Conservation (phyloP, 768 basidiomycete genomes). For the Hydnomerulius pinastri region DNA sequence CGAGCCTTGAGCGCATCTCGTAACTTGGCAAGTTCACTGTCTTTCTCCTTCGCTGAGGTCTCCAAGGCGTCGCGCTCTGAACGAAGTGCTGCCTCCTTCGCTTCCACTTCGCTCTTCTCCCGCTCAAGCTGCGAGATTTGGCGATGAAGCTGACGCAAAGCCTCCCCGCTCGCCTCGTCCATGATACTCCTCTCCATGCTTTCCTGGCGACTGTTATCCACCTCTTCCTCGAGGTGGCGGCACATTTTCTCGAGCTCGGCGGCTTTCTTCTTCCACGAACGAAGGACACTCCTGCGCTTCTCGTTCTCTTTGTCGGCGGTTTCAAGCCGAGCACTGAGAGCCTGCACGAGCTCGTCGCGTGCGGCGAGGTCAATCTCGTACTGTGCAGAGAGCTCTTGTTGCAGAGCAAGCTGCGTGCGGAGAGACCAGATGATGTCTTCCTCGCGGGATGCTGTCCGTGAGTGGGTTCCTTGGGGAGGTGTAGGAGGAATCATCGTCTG, state of each 20-base stretch:
- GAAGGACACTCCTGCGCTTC: conserved; percentile 54
- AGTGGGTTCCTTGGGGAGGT: conserved; percentile 54
- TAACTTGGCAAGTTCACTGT: conserved; percentile 31
- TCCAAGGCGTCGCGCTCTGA: conserved; percentile 46
- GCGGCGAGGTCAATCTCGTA: conserved; percentile 76
- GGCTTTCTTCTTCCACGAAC: conserved; percentile 76
- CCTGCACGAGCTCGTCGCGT: conserved; percentile 69
- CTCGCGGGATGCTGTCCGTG: conserved; percentile 66
- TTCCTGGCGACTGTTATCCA: conserved; percentile 81
- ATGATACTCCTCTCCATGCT: conserved; percentile 82
- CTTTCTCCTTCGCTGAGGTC: conserved; percentile 13
- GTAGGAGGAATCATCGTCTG: conserved; percentile 72
- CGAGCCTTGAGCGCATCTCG: conserved; percentile 45
- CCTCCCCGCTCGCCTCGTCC: conserved; percentile 79
- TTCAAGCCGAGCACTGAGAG: conserved; percentile 54
- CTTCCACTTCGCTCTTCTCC: conserved; percentile 54
- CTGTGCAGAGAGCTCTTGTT: conserved; percentile 73
- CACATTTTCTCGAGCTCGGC: conserved; percentile 70
- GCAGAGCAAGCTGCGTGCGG: conserved; percentile 74
- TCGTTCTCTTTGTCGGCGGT: conserved; percentile 63
- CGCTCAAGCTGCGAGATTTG: conserved; percentile 77
- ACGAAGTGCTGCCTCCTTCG: conserved; percentile 42
- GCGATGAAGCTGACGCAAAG: conserved; percentile 75
- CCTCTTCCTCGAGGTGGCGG: conserved; percentile 77
- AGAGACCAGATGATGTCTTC: conserved; percentile 72